A percentile compares a stretch with the other conserved stretches of the same genome.
phyloP scores from a whole-genome alignment of 768 basidiomycete species.

The Amanita jacksonii region DNA sequence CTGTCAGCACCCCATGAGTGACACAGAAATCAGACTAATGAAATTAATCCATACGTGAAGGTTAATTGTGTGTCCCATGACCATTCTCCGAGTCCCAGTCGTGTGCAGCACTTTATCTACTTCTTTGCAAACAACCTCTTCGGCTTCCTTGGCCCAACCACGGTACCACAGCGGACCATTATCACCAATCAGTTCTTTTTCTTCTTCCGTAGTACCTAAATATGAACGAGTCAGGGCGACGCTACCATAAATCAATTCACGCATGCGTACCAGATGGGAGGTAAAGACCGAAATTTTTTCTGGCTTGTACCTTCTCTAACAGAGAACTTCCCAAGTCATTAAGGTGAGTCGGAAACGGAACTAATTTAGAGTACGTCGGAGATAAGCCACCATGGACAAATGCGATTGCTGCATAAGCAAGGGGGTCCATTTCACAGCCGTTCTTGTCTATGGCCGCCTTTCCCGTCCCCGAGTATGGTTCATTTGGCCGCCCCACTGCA shows the following conservation, averaged over 20 bases:
- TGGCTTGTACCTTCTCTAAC: slow-evolving; percentile 63
- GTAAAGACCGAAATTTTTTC: too few relatives aligned
- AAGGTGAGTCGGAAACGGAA: slow-evolving; percentile 78
- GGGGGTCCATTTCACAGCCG: slow-evolving; percentile 28
- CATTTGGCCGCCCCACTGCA: too few relatives aligned
- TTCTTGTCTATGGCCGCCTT: slow-evolving; percentile 18
- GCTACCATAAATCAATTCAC: background rate
- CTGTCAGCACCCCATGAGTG: slow-evolving; percentile 21
- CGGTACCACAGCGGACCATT: slow-evolving; percentile 94
- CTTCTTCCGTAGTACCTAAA: slow-evolving; percentile 54
- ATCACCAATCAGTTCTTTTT: slow-evolving; percentile 58
- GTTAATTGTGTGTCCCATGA: slow-evolving; percentile 97
- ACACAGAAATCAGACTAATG: background rate
- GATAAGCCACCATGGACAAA: slow-evolving; percentile 93
- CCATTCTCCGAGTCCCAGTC: slow-evolving; percentile 78
- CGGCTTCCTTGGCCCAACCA: slow-evolving; percentile 76
- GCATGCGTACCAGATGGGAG: slow-evolving; percentile 43
- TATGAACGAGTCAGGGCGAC: too few relatives aligned
- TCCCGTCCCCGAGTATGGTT: too few relatives aligned
- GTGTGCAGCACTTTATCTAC: slow-evolving; percentile 63
- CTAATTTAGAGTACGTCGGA: slow-evolving; percentile 61
- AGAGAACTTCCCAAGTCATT: slow-evolving; percentile 68
- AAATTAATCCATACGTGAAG: slow-evolving; percentile 41
- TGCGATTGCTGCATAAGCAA: slow-evolving; percentile 75
- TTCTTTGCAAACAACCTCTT: slow-evolving; percentile 57